phyloP scores from a whole-genome alignment of 2,329 filamentous ascomycete genomes.

The Elsinoe fawcettii region DNA sequence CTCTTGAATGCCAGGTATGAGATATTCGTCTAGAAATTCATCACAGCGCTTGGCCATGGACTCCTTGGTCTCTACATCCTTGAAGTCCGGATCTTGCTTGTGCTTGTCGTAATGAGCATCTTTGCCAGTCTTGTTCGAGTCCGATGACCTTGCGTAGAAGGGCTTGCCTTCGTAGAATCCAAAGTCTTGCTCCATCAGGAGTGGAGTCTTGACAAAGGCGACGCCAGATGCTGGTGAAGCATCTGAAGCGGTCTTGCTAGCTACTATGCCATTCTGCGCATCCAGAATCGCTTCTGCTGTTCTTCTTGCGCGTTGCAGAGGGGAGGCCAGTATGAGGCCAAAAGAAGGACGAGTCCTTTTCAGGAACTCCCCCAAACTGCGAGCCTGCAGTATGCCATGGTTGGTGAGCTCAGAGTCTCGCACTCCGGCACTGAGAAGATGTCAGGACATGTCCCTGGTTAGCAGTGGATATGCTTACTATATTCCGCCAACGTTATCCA shows the following conservation, averaged over 20 bases:
- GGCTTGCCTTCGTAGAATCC: constrained; percentile 61
- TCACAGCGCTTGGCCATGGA: constrained; percentile 59
- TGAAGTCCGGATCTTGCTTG: constrained; percentile 37
- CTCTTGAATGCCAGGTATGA: constrained; percentile 50
- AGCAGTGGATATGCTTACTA: constrained; percentile 48
- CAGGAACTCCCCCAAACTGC: constrained; percentile 60
- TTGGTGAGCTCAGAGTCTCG: constrained; percentile 74
- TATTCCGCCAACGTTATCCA: constrained; percentile 74
- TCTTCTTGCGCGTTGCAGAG: constrained; percentile 63
- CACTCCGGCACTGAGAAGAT: constrained; percentile 57
- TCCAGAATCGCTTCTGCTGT: constrained; percentile 61
- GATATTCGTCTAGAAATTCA: constrained; percentile 56
- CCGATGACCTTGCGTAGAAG: constrained; percentile 39
- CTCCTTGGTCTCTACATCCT: constrained; percentile 59
- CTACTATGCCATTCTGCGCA: constrained; percentile 37
- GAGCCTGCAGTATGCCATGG: constrained; percentile 74
- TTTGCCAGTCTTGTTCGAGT: constrained; percentile 30
- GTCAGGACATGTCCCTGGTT: not conserved
- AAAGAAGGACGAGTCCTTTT: constrained; percentile 57
- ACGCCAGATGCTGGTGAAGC: not conserved
- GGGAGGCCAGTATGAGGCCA: constrained; percentile 67
- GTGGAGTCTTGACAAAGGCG: constrained; percentile 34
- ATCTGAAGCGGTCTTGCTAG: not conserved
- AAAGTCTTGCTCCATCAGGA: constrained; percentile 67
- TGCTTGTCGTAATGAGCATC: constrained; percentile 35